phyloP scores from a whole-genome alignment of 805 yeast species.

The Suhomyces sp. region DNA sequence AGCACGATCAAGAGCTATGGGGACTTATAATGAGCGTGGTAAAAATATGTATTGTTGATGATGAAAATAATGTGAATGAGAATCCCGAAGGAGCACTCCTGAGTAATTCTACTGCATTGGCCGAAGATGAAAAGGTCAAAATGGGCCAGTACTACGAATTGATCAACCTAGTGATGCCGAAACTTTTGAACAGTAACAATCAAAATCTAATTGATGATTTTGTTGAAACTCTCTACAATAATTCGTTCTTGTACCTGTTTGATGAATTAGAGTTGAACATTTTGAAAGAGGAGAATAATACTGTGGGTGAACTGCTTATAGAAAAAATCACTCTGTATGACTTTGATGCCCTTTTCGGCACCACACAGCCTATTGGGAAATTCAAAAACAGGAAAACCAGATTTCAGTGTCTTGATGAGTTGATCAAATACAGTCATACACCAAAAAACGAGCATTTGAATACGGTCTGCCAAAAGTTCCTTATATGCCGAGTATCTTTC shows the following conservation, averaged over 20 bases:
- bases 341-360: conserved; percentile 55
- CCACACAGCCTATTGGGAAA: conserved; percentile 50
- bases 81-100: conserved; percentile 5
- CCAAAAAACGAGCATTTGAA: conserved; percentile 16
- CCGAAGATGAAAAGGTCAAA: conserved; percentile 42
- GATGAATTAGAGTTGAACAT: conserved; percentile 49
- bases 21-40: conserved; percentile 39
- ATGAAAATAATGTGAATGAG: conserved; percentile 11
- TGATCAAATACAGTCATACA: conserved; percentile 42
- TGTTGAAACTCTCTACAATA: conserved; percentile 50
- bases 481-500: conserved; percentile 57
- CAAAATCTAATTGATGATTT: conserved; percentile 38
- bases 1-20: conserved; percentile 33
- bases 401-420: conserved; percentile 49
- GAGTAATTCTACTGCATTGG: conserved; percentile 7
- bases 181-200: conserved; percentile 20
- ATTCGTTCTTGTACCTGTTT: conserved; percentile 57
- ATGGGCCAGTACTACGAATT: conserved; percentile 42
- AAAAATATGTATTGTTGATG: conserved; percentile 35
- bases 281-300: conserved; percentile 6
- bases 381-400: conserved; percentile 49
- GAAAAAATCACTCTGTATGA: conserved; percentile 37
- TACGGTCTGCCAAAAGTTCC: conserved; percentile 27
- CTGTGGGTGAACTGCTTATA: conserved; percentile 31
- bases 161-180: conserved; percentile 41